Base-by-base conservation (phyloP, 2,329 filamentous ascomycete species). In the Trichoderma sp. region DNA sequence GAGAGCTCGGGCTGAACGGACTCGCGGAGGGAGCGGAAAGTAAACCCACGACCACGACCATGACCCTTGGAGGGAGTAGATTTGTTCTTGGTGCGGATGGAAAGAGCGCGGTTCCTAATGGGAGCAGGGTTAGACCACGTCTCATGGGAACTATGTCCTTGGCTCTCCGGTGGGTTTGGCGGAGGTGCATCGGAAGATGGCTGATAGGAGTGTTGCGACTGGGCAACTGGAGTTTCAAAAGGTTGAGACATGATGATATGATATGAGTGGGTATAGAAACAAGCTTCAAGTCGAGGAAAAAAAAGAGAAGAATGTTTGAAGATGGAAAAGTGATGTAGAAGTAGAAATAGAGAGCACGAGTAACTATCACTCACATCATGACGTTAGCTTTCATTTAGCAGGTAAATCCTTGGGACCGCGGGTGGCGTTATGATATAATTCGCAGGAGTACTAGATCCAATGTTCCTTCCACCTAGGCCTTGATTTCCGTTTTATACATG, bases 1-100 rank as follows among this genome's bases (percentile, higher is more conserved):
- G 93, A 94, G 32, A 98, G 89, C 81, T 98, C 94, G 5, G 95
- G 93, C 80, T 97, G 94, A 77, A 92, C 88, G 63, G 91, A 89
- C 71, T 94, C 94, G 66, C 95, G 93, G 70, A 99, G 90, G 24
- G 94, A 96, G 75, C 89, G 90, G 84, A 98, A 92, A 72, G 91
- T 92, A 85, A 98, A 97, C 78, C 90, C 91, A 58, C 53, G 51
- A 12, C 12, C 56, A 14, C 57, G 57, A 12, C 12, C 56, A 14
- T 47, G 57, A 6, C 28, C 39, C 24, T 60, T 65, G 11, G 63
- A 5, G 5, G 62, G n/a, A 2, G 26, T 28, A 32, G 81, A 77
- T 76, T 80, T 79, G 74, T 80, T 79, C 80, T 88, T 89, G 80
- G 88, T 88, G 73, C 92, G 91, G 78, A 93, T 89, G 34, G 92